phyloP scores from a whole-genome alignment of 2,329 filamentous ascomycete genomes.

The Cladosporium sp. region DNA sequence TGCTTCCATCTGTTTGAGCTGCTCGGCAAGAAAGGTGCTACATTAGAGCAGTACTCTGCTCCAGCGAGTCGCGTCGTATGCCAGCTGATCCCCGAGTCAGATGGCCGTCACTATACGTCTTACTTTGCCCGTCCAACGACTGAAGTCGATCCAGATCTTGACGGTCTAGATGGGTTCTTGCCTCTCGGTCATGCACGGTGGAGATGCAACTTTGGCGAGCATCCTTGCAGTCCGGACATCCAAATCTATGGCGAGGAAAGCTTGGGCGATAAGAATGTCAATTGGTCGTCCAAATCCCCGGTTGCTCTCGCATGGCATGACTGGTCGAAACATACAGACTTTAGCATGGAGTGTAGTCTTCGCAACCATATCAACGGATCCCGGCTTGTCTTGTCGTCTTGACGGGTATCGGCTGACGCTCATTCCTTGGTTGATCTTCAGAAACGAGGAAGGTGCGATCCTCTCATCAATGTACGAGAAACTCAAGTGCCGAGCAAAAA shows the following conservation, averaged over 20 bases:
- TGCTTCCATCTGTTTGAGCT: not conserved
- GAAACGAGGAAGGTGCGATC: too few relatives aligned
- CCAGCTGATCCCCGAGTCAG: not conserved
- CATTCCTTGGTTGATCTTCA: too few relatives aligned
- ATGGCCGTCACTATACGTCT: not conserved
- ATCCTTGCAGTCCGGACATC: not conserved
- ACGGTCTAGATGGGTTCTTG: not conserved
- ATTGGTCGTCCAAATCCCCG: not conserved
- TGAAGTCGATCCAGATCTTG: not conserved
- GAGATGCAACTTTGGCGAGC: not conserved
- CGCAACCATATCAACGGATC: not conserved
- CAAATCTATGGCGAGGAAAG: not conserved
- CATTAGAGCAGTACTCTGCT: not conserved
- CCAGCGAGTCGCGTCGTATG: not conserved
- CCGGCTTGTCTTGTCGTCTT: not conserved
- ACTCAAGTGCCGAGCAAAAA: too few relatives aligned
- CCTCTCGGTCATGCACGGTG: not conserved
- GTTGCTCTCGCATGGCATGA: not conserved
- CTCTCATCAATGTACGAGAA: too few relatives aligned
- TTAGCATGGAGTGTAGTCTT: not conserved
- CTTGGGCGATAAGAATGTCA: not conserved
- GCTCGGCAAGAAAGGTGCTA: not conserved
- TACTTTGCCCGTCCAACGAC: not conserved
- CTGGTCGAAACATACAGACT: not conserved
- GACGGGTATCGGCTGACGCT: not conserved